Conservation (phyloP, 768 basidiomycete species). For the Tulasnella calospora region DNA sequence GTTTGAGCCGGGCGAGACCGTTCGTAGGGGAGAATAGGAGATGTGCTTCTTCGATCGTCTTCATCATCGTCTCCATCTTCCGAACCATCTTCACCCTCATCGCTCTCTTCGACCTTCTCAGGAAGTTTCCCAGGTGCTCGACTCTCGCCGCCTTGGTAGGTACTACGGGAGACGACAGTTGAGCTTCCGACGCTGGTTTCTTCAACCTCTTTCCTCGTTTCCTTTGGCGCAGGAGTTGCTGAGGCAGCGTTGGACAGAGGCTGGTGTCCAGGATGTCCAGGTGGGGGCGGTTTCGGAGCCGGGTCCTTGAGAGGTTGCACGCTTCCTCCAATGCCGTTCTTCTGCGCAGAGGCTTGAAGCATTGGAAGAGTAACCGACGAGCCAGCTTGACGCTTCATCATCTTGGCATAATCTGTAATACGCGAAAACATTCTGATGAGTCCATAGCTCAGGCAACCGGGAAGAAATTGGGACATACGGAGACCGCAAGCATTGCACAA, state of each 20-base stretch:
- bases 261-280: not conserved
- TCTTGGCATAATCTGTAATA: conserved; percentile 27
- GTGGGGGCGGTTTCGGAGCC: not conserved
- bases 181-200: not conserved
- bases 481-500: conserved; percentile 38
- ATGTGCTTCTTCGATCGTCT: not conserved
- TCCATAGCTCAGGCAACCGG: not conserved
- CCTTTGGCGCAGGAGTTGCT: not conserved
- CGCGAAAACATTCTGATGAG: not conserved
- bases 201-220: not conserved
- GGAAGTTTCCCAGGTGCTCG: not conserved
- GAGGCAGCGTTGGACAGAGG: not conserved
- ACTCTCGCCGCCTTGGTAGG: not conserved
- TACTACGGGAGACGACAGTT: not conserved
- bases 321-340: conserved; percentile 24
- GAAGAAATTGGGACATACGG: conserved; percentile 3
- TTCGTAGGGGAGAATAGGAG: not conserved
- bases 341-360: conserved; percentile 21
- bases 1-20: not conserved
- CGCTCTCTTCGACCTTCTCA: not conserved
- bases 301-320: not conserved
- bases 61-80: not conserved
- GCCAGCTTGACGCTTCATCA: conserved; percentile 17
- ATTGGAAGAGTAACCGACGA: conserved; percentile 13
- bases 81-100: conserved; percentile 5